phyloP scores from a whole-genome alignment of 345 rosid species.

The Ceriops tagal region DNA sequence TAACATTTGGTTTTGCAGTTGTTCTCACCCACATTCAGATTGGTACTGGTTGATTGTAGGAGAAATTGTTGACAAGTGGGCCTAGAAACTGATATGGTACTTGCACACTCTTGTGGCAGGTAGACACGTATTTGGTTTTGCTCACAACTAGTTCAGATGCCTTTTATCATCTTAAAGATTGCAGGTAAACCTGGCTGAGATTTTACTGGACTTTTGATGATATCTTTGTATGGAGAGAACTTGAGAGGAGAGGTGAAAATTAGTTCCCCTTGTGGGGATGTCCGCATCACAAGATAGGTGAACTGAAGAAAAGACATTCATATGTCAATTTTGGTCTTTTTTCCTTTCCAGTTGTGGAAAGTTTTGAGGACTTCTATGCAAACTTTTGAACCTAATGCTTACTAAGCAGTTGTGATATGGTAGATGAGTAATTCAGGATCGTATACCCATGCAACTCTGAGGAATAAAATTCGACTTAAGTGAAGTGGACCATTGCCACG shows the following conservation, averaged over 20 bases:
- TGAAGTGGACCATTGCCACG: neutral
- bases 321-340: too few relatives aligned
- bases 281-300: too few relatives aligned
- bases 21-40: neutral
- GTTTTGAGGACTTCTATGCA: neutral
- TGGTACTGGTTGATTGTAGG: neutral
- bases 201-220: neutral
- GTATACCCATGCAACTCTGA: neutral
- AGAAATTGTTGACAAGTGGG: conserved; percentile 3
- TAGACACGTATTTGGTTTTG: conserved; percentile 81
- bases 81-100: conserved; percentile 13
- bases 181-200: conserved; percentile 51
- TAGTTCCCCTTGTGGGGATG: neutral
- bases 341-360: neutral
- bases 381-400: neutral
- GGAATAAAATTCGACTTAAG: neutral
- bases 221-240: neutral
- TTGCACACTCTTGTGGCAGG: conserved; percentile 46
- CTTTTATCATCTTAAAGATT: conserved; percentile 94
- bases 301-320: too few relatives aligned
- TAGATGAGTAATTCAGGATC: neutral
- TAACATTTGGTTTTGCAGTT: conserved; percentile 17
- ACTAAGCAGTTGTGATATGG: neutral
- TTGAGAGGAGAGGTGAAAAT: neutral
- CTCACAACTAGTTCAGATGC: conserved; percentile 95